Percentiles rank a stretch among this genome's conserved stretches.
phyloP scores from a whole-genome alignment of 176 grass and related monocot genomes.

The Oryza rufipogon region DNA sequence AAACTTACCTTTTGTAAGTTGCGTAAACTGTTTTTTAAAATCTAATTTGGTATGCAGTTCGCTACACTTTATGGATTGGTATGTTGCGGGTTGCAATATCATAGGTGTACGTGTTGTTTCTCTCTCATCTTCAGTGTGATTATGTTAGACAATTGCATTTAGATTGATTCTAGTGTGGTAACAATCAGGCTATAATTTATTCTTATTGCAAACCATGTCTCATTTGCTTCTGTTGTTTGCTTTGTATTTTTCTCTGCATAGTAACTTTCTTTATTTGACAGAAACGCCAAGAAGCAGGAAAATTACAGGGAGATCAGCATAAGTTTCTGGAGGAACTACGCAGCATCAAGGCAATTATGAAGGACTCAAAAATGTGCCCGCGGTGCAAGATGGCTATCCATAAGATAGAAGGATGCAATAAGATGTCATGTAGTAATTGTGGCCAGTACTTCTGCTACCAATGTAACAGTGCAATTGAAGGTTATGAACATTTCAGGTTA shows the following conservation, averaged over 20 bases:
- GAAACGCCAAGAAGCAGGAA: slow-evolving; percentile 53
- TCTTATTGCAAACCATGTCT: neutral
- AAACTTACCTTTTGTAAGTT: too few species aligned
- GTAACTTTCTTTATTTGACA: slow-evolving; percentile 45
- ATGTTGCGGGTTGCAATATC: too few species aligned
- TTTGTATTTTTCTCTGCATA: neutral
- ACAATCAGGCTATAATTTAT: neutral
- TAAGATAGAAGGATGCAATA: slow-evolving; percentile 84
- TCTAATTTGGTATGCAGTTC: too few species aligned
- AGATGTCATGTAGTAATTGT: slow-evolving; percentile 73
- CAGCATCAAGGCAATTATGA: slow-evolving; percentile 69
- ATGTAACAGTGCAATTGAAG: slow-evolving; percentile 70
- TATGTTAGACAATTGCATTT: too few species aligned
- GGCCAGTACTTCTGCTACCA: slow-evolving; percentile 71
- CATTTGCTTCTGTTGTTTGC: slow-evolving; percentile 19
- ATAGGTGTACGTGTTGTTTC: too few species aligned
- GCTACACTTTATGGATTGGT: too few species aligned
- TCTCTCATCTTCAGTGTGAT: neutral
- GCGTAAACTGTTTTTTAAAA: too few species aligned
- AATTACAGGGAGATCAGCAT: slow-evolving; percentile 46
- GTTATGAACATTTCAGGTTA: slow-evolving; percentile 85
- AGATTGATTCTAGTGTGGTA: neutral
- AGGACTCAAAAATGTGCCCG: slow-evolving; percentile 74
- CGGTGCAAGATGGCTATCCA: slow-evolving; percentile 81
- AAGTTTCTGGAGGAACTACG: slow-evolving; percentile 65